Evolutionary conservation across 2,329 filamentous ascomycete species (phyloP).

Genomic region (Mollisiaceae sp.): DNA sequence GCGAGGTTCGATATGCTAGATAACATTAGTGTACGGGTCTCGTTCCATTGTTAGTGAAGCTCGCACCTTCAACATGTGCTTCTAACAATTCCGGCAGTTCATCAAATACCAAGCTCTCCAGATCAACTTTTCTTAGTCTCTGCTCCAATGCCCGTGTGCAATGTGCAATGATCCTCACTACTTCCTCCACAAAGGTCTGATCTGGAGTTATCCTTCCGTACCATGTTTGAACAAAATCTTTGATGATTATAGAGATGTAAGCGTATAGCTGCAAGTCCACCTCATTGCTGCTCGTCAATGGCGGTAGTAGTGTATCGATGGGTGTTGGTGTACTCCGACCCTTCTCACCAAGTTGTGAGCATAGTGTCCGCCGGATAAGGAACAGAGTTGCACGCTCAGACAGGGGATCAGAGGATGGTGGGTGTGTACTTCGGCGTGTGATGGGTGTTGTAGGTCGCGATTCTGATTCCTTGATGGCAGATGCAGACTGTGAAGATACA

Average conservation of each 20-base stretch:
- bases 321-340: slow-evolving; percentile 58
- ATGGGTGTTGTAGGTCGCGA: slow-evolving; percentile 27
- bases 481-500: slow-evolving; percentile 30
- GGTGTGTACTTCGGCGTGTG: slow-evolving; percentile 41
- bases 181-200: slow-evolving; percentile 83
- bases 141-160: slow-evolving; percentile 88
- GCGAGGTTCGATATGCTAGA: slow-evolving; percentile 74
- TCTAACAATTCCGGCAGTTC: slow-evolving; percentile 85
- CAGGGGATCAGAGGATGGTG: slow-evolving; percentile 54
- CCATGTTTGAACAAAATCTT: slow-evolving; percentile 92
- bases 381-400: slow-evolving; percentile 80
- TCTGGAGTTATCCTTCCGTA: slow-evolving; percentile 92
- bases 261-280: slow-evolving; percentile 94
- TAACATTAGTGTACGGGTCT: background rate
- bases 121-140: slow-evolving; percentile 78
- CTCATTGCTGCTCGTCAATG: slow-evolving; percentile 91
- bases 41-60: background rate
- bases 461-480: slow-evolving; percentile 25
- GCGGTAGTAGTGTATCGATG: slow-evolving; percentile 83
- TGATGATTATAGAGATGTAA: slow-evolving; percentile 85
- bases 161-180: slow-evolving; percentile 90
- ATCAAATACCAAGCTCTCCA: slow-evolving; percentile 83
- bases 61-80: slow-evolving; percentile 77
- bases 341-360: slow-evolving; percentile 69
- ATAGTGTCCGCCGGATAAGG: slow-evolving; percentile 84